Evolutionary conservation across 257 asterid genomes (phyloP).

Genomic region (Solanum sitiens): DNA sequence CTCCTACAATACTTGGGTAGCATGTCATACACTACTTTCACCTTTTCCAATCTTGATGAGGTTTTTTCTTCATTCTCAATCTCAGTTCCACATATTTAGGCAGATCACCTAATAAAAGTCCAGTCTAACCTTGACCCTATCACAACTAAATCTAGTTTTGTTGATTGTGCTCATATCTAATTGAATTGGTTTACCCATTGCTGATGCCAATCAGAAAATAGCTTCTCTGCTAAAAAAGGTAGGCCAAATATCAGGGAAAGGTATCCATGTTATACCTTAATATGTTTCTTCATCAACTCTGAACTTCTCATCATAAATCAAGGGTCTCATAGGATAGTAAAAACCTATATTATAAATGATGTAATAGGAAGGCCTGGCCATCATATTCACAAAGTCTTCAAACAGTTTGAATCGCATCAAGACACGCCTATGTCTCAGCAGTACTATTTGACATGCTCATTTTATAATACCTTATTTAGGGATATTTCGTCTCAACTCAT

Average conservation of each 20-base stretch:
- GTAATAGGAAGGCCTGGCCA: background rate
- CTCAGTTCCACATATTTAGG: background rate
- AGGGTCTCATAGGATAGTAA: too few relatives aligned
- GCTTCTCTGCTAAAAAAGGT: too few relatives aligned
- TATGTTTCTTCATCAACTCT: background rate
- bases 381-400: too few relatives aligned
- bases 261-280: background rate
- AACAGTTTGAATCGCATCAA: too few relatives aligned
- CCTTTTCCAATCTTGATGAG: background rate
- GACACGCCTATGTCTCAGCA: too few relatives aligned
- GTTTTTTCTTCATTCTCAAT: background rate
- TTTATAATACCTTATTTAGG: background rate
- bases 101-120: background rate
- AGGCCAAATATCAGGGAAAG: background rate
- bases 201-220: background rate
- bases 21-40: background rate
- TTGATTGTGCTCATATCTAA: too few relatives aligned
- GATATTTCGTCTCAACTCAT: too few relatives aligned
- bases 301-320: too few relatives aligned
- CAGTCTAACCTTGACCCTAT: too few relatives aligned
- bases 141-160: background rate
- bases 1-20: background rate
- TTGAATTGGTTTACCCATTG: background rate
- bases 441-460: background rate
- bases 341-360: too few relatives aligned